Evolutionary conservation across 73 alveolate genomes (phyloP).

Genomic region (Symbiodinium natans): DNA sequence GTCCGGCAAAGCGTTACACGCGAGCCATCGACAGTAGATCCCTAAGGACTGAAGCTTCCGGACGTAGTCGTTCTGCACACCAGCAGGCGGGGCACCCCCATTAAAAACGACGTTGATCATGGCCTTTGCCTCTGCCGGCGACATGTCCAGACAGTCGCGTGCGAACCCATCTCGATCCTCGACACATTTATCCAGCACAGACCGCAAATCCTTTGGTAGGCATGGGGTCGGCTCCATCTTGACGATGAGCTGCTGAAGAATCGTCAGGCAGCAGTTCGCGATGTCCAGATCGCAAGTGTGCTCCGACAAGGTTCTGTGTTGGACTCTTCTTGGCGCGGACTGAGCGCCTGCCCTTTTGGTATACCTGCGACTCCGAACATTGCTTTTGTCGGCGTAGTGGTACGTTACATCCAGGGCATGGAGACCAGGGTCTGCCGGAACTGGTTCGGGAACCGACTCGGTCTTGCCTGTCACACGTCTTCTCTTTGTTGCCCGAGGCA

Average conservation of each 20-base stretch:
- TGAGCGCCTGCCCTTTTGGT: too few relatives aligned
- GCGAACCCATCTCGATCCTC: neutral
- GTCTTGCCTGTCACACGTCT: too few relatives aligned
- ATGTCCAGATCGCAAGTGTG: conserved; percentile 45
- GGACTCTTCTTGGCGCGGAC: too few relatives aligned
- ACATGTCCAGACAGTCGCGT: too few relatives aligned
- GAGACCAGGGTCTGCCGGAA: too few relatives aligned
- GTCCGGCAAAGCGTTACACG: neutral
- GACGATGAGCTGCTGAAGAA: conserved; percentile 1
- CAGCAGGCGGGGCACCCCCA: conserved; percentile 3
- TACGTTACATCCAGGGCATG: too few relatives aligned
- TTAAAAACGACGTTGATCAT: neutral
- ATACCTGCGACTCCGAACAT: too few relatives aligned
- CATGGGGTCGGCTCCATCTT: neutral
- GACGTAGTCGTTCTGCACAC: neutral
- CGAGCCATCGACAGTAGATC: neutral
- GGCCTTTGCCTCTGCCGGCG: too few relatives aligned
- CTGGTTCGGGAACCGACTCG: too few relatives aligned
- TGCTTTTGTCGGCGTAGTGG: too few relatives aligned
- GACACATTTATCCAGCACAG: conserved; percentile 3
- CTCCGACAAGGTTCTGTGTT: neutral
- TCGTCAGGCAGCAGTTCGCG: neutral
- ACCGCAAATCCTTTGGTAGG: neutral
- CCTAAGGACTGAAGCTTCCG: neutral
- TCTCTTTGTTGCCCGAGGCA: too few relatives aligned